Evolutionary conservation across 306 rosid genomes (phyloP), one percentile per base, ranked within the genome.

Genomic region (Prunus davidiana): DNA sequence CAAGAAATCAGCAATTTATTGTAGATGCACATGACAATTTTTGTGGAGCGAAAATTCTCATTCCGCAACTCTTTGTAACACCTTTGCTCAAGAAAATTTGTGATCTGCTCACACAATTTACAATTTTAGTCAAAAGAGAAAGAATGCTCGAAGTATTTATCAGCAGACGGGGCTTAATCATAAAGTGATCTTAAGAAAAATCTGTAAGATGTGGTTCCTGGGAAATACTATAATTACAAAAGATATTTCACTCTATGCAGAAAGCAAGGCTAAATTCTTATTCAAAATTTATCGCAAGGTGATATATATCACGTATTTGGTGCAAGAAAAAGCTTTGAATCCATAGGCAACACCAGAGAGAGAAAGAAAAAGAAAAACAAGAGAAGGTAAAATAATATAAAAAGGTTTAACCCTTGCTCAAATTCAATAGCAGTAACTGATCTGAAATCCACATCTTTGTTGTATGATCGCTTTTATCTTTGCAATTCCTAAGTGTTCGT

Each of bases 21-120:
- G 88, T 91, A 96, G 67, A 96, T 91, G 81, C 90, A 76, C 92
- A 92, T 88, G 86, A 92, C 93, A 63, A 92, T 83, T 91, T 84
- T 91, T 18, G 89, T 84, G 24, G 96, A 80, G 24, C 7, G 87
- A 74, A 91, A 84, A 68, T 91, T 96, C 85, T 92, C 98, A 56
- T 71, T 84, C 71, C 99, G 87, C 69, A 96, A 67, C 83, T 96
- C 99, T 84, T 78, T 96, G 91, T 96, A 96, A 82, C 96, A 96
- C 88, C 96, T 91, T 86, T 86, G 97, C 85, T 96, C 98, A 52
- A 96, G 93, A 77, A 90, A 85, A 45, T 61, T 75, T 76, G 93
- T 83, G 74, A 96, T 96, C 99, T 96, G 91, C 54, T 81, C 73
- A 81, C 69, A 75, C 82, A 61, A 82, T 74, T 81, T 69, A 79